Percentiles rank a stretch among this genome's conserved stretches.
These are phyloP conservation scores for Streptanthus diversifolius DNA, from an alignment of 345 rosid genomes.

Conservation along the genomic window DNA sequence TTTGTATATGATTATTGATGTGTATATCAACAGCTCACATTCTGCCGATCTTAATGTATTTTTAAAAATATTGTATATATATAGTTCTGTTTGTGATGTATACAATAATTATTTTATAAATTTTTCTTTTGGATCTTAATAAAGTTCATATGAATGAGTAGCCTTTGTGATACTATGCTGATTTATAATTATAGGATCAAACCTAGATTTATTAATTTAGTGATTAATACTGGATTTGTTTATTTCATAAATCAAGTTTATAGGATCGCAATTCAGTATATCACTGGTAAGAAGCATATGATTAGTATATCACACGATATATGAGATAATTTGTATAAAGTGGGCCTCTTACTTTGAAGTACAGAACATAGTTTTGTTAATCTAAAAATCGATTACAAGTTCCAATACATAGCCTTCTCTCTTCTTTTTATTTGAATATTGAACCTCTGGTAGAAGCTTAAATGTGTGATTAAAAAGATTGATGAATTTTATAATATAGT, in stretches of 20 bases:
- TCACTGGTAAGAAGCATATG: not conserved
- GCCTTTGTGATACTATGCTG: not conserved
- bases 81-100: conserved; percentile 22
- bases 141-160: not conserved
- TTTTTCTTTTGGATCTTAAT: not conserved
- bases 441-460: not conserved
- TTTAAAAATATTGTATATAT: conserved; percentile 1
- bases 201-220: not conserved
- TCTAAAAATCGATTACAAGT: conserved; percentile 10
- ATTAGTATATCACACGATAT: conserved; percentile 1
- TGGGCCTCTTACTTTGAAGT: not conserved
- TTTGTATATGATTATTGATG: conserved; percentile 34
- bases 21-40: conserved; percentile 26
- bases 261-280: not conserved
- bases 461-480: not conserved
- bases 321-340: not conserved
- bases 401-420: conserved; percentile 9
- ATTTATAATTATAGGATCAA: not conserved
- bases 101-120: not conserved
- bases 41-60: conserved; percentile 3
- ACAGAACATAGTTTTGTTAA: not conserved
- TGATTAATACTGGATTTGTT: not conserved
- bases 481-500: not conserved
- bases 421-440: not conserved
- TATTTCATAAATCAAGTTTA: not conserved